Percentiles rank a stretch among this genome's conserved stretches.
These are phyloP conservation scores for Aspergillus ustus DNA, from an alignment of 2,329 filamentous ascomycete genomes.

Conservation along the genomic window DNA sequence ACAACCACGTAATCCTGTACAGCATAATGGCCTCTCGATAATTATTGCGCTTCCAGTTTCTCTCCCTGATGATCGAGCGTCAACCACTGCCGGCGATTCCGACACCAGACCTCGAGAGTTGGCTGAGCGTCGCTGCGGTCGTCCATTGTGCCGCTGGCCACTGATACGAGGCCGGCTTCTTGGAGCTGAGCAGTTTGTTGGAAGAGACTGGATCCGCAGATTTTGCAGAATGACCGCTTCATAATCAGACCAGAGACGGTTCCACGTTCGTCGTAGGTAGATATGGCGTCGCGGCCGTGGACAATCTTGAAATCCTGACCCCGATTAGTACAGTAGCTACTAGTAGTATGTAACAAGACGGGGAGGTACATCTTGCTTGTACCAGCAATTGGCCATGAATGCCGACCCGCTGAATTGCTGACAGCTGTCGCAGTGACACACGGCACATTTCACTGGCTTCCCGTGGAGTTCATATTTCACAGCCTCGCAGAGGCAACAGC, in stretches of 20 bases:
- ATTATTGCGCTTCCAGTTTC: conserved; percentile 10
- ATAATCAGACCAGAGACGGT: conserved; percentile 17
- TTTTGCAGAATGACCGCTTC: conserved; percentile 26
- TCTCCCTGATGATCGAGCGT: neutral
- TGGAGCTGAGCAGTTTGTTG: neutral
- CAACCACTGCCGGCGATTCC: conserved; percentile 15
- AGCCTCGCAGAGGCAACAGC: conserved; percentile 29
- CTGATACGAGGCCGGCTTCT: neutral
- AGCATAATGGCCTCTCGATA: neutral
- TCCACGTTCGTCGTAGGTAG: conserved; percentile 21
- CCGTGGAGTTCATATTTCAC: conserved; percentile 27
- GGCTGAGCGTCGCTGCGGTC: conserved; percentile 8
- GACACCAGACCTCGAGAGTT: conserved; percentile 8
- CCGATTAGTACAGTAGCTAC: neutral
- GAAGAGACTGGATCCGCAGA: conserved; percentile 25
- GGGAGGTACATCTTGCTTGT: neutral
- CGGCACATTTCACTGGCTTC: conserved; percentile 15
- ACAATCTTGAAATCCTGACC: neutral
- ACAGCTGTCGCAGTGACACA: conserved; percentile 32
- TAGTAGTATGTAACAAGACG: neutral
- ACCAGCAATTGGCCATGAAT: conserved; percentile 28
- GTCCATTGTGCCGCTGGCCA: conserved; percentile 23
- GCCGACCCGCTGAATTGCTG: conserved; percentile 28
- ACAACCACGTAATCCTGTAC: neutral
- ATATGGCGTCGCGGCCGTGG: conserved; percentile 19